phyloP scores from a whole-genome alignment of 2,329 filamentous ascomycete species.

The Fusarium palustre region DNA sequence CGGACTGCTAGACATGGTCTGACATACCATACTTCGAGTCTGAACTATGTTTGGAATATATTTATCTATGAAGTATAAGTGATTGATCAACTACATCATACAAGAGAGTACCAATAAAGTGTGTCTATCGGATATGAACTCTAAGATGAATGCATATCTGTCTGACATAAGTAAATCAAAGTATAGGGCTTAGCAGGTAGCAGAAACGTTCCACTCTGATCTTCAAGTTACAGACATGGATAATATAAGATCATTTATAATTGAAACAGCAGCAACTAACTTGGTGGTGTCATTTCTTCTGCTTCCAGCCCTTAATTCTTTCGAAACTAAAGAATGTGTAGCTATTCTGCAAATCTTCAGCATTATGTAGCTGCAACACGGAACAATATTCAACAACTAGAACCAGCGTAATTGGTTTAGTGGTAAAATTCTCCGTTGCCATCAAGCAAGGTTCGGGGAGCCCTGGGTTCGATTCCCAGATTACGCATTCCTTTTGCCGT shows the following conservation, averaged over 20 bases:
- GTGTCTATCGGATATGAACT: background rate
- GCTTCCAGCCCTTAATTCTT: background rate
- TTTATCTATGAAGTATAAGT: background rate
- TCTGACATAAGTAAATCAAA: background rate
- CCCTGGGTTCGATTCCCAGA: constrained; percentile 17
- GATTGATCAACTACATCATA: background rate
- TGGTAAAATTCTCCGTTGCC: constrained; percentile 20
- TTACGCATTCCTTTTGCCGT: constrained; percentile 2
- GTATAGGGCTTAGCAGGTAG: background rate
- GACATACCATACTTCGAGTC: background rate
- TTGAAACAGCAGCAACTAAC: background rate
- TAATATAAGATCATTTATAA: background rate
- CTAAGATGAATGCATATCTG: background rate
- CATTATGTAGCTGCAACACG: fast-evolving
- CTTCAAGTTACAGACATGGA: too few species aligned
- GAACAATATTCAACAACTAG: fast-evolving
- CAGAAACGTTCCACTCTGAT: background rate
- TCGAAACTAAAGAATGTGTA: too few species aligned
- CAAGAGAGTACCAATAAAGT: background rate
- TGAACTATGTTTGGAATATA: background rate
- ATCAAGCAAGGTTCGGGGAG: background rate
- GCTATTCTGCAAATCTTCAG: fast-evolving
- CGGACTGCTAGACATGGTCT: background rate
- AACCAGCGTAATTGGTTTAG: constrained; percentile 16
- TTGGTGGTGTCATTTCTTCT: background rate